Evolutionary conservation across 495 filamentous ascomycete genomes (phyloP).

Genomic region (Usnea hakonensis): DNA sequence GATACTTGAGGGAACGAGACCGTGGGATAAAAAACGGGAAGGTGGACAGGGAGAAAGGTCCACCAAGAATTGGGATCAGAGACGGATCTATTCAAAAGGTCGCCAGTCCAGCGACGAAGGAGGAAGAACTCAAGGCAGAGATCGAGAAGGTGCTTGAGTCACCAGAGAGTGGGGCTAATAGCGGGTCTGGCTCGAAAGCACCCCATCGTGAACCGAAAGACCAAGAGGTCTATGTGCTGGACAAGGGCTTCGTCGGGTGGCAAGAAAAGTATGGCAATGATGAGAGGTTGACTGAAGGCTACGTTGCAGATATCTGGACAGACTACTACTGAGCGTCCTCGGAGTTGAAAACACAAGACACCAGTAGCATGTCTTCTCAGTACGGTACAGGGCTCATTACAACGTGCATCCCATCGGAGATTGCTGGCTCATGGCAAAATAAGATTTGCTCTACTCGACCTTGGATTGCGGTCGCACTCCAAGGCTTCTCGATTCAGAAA

Average conservation of each 20-base stretch:
- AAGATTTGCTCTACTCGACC: background rate
- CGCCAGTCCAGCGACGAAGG: slow-evolving; percentile 29
- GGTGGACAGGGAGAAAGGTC: background rate
- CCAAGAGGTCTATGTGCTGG: slow-evolving; percentile 74
- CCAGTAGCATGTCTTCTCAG: background rate
- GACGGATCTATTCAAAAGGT: background rate
- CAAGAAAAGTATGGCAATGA: slow-evolving; percentile 81
- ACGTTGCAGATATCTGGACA: slow-evolving; percentile 78
- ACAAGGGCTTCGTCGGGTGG: slow-evolving; percentile 85
- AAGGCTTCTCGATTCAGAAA: background rate
- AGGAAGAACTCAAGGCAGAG: slow-evolving; percentile 19
- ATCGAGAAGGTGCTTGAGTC: background rate
- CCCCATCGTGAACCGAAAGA: slow-evolving; percentile 26
- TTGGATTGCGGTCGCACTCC: background rate
- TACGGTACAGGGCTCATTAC: background rate
- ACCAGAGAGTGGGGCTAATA: slow-evolving; percentile 10
- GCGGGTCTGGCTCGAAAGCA: slow-evolving; percentile 23
- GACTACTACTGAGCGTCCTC: slow-evolving; percentile 36
- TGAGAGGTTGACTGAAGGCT: slow-evolving; percentile 73
- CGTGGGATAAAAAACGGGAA: slow-evolving; percentile 18
- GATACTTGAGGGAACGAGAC: slow-evolving; percentile 60
- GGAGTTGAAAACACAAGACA: background rate
- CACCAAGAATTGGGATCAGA: slow-evolving; percentile 4
- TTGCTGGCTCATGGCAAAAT: background rate
- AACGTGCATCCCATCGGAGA: background rate